A percentile compares a stretch with the other conserved stretches of the same genome.
Evolutionary conservation across 129 eudicot species (phyloP).

Genomic region (Chrysanthemum lavandulifolium): DNA sequence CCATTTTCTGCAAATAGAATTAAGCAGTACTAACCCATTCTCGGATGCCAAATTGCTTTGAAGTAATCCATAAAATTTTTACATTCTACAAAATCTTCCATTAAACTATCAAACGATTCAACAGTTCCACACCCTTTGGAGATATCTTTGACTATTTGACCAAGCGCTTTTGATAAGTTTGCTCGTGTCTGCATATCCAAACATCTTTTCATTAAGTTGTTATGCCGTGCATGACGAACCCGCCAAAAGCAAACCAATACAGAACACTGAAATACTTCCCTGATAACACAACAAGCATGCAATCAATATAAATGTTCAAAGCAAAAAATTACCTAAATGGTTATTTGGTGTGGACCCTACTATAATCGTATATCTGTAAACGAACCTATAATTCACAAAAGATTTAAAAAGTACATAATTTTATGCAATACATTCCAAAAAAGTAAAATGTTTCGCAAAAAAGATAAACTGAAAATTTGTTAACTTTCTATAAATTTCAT

Average conservation of each 20-base stretch:
- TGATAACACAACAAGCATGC: conserved; percentile 14
- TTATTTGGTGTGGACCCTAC: no score
- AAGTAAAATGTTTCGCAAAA: no score
- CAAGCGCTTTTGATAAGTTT: conserved; percentile 49
- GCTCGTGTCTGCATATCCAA: conserved; percentile 50
- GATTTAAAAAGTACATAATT: no score
- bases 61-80: conserved; percentile 73
- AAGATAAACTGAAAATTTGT: no score
- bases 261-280: conserved; percentile 36
- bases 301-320: no score
- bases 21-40: conserved; percentile 45
- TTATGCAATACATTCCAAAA: no score
- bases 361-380: no score
- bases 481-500: no score
- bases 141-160: conserved; percentile 55
- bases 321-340: no score
- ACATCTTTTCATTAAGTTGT: conserved; percentile 68
- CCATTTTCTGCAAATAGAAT: no score
- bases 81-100: conserved; percentile 56
- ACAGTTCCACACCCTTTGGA: conserved; percentile 54
- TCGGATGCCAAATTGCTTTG: conserved; percentile 82
- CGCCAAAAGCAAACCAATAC: conserved; percentile 78
- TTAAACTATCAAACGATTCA: conserved; percentile 46
- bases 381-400: no score
- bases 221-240: conserved; percentile 94